phyloP scores from a whole-genome alignment of 768 basidiomycete species.

The Tylopilus plumbeoviolaceoides region DNA sequence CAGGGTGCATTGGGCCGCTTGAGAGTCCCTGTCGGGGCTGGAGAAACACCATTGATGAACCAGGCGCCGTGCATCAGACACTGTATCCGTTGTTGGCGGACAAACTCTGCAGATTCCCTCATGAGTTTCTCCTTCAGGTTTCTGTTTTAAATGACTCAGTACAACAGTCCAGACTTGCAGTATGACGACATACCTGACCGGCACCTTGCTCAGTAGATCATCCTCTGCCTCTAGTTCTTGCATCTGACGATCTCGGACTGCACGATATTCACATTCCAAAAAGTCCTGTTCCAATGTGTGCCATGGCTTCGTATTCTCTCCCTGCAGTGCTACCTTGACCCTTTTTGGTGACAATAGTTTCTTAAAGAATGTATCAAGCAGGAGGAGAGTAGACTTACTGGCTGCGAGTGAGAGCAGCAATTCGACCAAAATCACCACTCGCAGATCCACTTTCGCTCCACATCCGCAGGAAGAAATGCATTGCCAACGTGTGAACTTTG shows the following conservation, averaged over 20 bases:
- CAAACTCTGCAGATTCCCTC: slow-evolving; percentile 88
- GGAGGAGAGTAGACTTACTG: slow-evolving; percentile 53
- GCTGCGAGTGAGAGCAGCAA: slow-evolving; percentile 74
- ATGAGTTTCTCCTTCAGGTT: slow-evolving; percentile 82
- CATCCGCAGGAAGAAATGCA: slow-evolving; percentile 87
- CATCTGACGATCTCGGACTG: slow-evolving; percentile 86
- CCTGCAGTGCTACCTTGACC: slow-evolving; percentile 69
- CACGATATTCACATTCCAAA: slow-evolving; percentile 76
- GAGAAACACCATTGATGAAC: slow-evolving; percentile 79
- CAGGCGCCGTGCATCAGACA: slow-evolving; percentile 88
- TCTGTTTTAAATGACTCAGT: slow-evolving; percentile 36
- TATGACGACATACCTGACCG: slow-evolving; percentile 61
- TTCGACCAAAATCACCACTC: slow-evolving; percentile 69
- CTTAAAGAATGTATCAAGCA: background rate
- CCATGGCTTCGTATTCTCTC: slow-evolving; percentile 75
- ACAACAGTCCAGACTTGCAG: background rate
- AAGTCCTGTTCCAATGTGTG: slow-evolving; percentile 81
- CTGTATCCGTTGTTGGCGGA: slow-evolving; percentile 82
- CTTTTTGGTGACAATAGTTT: slow-evolving; percentile 35
- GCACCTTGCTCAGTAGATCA: slow-evolving; percentile 79
- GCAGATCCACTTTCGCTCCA: slow-evolving; percentile 87
- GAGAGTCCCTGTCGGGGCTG: slow-evolving; percentile 36
- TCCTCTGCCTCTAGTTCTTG: slow-evolving; percentile 86
- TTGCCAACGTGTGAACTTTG: slow-evolving; percentile 75
- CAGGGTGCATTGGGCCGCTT: slow-evolving; percentile 65